Conservation (phyloP, 371 early-diverging fungal genomes). For the Rhizomucor miehei region DNA sequence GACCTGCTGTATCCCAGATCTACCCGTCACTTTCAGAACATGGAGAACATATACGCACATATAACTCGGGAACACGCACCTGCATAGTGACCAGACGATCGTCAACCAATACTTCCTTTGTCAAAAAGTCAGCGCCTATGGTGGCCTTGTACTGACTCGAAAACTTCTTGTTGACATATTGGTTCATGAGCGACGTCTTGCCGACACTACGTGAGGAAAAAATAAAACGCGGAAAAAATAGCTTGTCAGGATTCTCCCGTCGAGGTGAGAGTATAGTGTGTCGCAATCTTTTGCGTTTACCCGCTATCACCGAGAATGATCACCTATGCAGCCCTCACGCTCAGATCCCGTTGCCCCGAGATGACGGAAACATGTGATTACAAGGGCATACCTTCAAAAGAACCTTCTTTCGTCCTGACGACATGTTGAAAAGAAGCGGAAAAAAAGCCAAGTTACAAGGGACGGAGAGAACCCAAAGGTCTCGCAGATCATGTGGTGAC, state of each 20-base stretch:
- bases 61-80: constrained; percentile 68
- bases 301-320: constrained; percentile 92
- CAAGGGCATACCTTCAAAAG: constrained; percentile 47
- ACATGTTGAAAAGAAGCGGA: constrained; percentile 6
- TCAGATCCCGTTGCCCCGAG: background rate
- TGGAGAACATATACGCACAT: constrained; percentile 67
- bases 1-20: constrained; percentile 96
- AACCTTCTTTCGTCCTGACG: constrained; percentile 60
- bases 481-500: constrained; percentile 1
- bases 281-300: constrained; percentile 34
- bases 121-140: constrained; percentile 99
- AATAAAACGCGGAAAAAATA: constrained; percentile 1
- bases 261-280: background rate
- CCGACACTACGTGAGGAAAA: constrained; percentile 65
- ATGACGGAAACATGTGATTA: background rate
- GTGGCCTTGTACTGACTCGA: constrained; percentile 99
- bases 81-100: constrained; percentile 90
- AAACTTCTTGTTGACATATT: constrained; percentile 98
- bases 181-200: constrained; percentile 98
- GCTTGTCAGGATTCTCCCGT: background rate
- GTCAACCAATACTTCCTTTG: constrained; percentile 95
- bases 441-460: background rate
- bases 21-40: constrained; percentile 15
- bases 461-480: constrained; percentile 1
- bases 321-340: constrained; percentile 49